Evolutionary conservation across 1,284 basidiomycete genomes (phyloP), one percentile per base, ranked within the genome.

Genomic region (Moniliophthora roreri): DNA sequence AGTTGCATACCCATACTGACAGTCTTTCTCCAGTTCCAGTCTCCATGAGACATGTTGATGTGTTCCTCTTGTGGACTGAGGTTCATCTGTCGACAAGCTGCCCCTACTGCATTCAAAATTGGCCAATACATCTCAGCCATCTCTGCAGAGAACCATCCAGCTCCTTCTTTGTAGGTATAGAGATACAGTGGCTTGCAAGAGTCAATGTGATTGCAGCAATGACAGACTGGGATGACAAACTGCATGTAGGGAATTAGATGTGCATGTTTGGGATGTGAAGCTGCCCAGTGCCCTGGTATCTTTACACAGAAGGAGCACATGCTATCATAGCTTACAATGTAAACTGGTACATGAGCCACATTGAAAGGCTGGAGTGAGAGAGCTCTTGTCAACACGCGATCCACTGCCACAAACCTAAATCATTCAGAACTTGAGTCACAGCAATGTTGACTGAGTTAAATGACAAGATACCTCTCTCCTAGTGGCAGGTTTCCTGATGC

Each of bases 1-100:
- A 9, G 20, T 10, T 32, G 38, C 48, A 7, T 28, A 49, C 48
- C n/a, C 20, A 49, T 49, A 20, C 48, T 35, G 18, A 26, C 24
- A 6, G 26, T 50, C 37, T 66, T 66, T 51, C 57, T 61, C 55
- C 53, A 60, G 28, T 66, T 66, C 65, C 65, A 66, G 45, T 66
- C 52, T 0, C 47, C 45, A 41, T 60, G 54, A 36, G 62, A 56
- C 36, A 60, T 57, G 11, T 58, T 61, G 3, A 67, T 48, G 0
- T 55, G 56, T 23, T 67, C 66, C 9, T 65, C 62, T 1, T 61
- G 56, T 53, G 60, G 58, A 0, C 66, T 63, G 2, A 53, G 53
- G 38, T 57, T 64, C 65, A 64, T 64, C 46, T 66, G 65, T 0
- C 57, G 50, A 2, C 55, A 58, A 18, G 63, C 59, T 0, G 57